Base-by-base conservation (phyloP, 768 basidiomycete species). In the Boletus sp. region DNA sequence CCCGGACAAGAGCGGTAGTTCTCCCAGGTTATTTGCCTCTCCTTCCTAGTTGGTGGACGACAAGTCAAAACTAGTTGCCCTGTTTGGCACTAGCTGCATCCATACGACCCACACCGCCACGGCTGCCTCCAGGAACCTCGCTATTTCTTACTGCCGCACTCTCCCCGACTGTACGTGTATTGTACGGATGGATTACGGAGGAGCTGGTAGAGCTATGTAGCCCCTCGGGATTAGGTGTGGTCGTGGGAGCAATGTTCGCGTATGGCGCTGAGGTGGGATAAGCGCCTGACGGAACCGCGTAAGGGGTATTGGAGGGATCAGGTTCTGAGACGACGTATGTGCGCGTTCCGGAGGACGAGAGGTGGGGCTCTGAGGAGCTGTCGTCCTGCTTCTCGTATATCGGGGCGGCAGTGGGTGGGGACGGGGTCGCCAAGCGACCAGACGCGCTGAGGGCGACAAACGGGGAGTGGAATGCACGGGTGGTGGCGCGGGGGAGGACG, bases 291-390 rank as follows among this genome's bases (percentile, higher is more conserved):
- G 87, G 87, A n/a, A 90, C 85, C 59, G 79, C 74, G 61, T 87
- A 88, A 32, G 81, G 80, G 40, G 76, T 79, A 51, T 83, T 67
- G 52, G 81, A 73, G 33, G 80, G 77, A 70, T 88, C 85, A 37
- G 87, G 87, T 66, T 86, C 77, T 32, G 85, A 87, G 58, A 88
- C 87, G 58, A 89, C 85, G 62, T 89, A 85, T 33, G 83, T 85
- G 53, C 78, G 83, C 30, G 77, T 76, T 33, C 81, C 83, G 34
- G 73, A 67, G 35, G 69, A 70, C 2, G 77, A 69, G 21, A 71
- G 43, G 54, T 74, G 66, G 1, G 81, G 79, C 61, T 85, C 83
- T 33, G 77, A 64, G 23, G 78, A 73, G 59, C 68, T 67, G 60
- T 86, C 82, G 52, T 71, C 43, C 61, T 86, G 79, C 66, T 88